These are phyloP conservation scores for Phytophthora podocarpi DNA, from an alignment of 352 stramenopile species.

Conservation along the genomic window DNA sequence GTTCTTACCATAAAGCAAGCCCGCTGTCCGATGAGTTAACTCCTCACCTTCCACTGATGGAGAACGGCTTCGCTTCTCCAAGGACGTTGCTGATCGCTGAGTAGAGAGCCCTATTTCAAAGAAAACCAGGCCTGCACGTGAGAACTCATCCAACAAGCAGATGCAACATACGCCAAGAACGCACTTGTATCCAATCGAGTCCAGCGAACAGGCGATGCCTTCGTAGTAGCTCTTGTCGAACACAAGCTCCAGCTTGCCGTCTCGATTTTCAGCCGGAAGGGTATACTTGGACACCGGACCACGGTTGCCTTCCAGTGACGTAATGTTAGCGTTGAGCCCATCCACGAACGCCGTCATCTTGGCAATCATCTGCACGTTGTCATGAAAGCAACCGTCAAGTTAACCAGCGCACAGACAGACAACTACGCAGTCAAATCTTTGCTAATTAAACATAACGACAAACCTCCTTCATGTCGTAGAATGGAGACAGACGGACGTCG, in stretches of 20 bases:
- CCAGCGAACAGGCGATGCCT: constrained; percentile 92
- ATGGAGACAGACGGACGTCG: constrained; percentile 91
- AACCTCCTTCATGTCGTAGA: constrained; percentile 92
- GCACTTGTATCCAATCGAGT: constrained; percentile 89
- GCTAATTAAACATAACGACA: constrained; percentile 3
- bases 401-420: not conserved
- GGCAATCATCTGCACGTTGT: constrained; percentile 49
- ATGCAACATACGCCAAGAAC: not conserved
- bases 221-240: constrained; percentile 86
- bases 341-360: constrained; percentile 87
- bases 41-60: constrained; percentile 88
- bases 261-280: constrained; percentile 77
- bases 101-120: constrained; percentile 57
- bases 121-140: not conserved
- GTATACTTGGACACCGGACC: constrained; percentile 93
- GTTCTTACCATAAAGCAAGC: not conserved
- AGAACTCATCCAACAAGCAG: not conserved
- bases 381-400: not conserved
- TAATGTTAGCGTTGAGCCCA: constrained; percentile 87
- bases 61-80: constrained; percentile 88
- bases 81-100: constrained; percentile 79
- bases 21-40: constrained; percentile 7
- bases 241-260: constrained; percentile 88
- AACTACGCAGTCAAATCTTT: too few species aligned
- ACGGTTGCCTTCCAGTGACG: constrained; percentile 77